Base-by-base conservation (phyloP, 805 yeast genomes). In the Candida maltosa region DNA sequence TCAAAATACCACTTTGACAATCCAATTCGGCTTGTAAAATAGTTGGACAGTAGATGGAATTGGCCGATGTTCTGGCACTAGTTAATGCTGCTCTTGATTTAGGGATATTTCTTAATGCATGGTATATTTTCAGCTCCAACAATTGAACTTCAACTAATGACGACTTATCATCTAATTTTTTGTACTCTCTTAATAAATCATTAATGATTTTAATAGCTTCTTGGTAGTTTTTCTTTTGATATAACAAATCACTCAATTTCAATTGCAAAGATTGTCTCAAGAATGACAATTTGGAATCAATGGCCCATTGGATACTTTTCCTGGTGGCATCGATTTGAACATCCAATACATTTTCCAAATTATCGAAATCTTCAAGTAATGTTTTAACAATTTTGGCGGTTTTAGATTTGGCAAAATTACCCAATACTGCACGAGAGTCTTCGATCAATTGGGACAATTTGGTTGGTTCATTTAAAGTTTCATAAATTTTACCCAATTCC, bases 31-130 rank as follows among this genome's bases (percentile, higher is more conserved):
- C 97, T 63, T 93, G 96, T 49, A 83, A 74, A 34, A 80, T 69
- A n/a, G 97, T 85, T 7, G 97, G 95, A 51, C 96, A 86, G 66
- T 89, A 94, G 34, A 93, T 87, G 16, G 97, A 76, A 59, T 93
- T 94, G n/a, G 98, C 98, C 3, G 95, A 83, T 0, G 98, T 93
- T 60, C 97, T 78, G 2, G 98, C 96, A 31, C 95, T 81, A 2
- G 97, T 88, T 49, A 93, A 71, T 2, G 96, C 81, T 6, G 97
- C 97, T 51, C 86, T 78, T 4, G 96, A 77, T 64, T 91, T 93
- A 4, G 96, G 84, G 51, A 86, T 74, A 59, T 93, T 93, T 58
- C 96, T 78, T 50, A 93, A 70, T 18, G 95, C 88, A 58, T 89
- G 96, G 59, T 83, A 93, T 26, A 87, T 87, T 53, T 87, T 83